Conservation (phyloP, 176 grass and related monocot genomes). For the Lolium multiflorum region DNA sequence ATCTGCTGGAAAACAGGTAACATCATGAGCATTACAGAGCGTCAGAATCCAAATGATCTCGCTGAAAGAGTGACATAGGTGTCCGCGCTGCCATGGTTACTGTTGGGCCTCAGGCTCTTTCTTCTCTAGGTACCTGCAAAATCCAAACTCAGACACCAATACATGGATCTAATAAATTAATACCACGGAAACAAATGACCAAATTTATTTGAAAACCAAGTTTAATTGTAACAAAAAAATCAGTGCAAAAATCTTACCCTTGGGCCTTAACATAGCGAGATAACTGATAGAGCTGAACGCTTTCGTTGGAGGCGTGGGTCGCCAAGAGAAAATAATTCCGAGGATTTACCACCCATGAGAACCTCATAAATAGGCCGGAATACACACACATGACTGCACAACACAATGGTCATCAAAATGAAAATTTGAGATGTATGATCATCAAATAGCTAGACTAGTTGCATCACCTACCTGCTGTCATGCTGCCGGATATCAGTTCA, state of each 20-base stretch:
- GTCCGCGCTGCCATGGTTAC: constrained; percentile 6
- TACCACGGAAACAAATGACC: not conserved
- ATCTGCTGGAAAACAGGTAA: not conserved
- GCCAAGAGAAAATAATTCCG: constrained; percentile 88
- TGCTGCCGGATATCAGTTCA: constrained; percentile 79
- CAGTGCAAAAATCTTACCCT: constrained; percentile 55
- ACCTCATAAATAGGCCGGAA: constrained; percentile 22
- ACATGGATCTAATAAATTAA: not conserved
- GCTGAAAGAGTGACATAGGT: not conserved
- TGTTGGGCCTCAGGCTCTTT: constrained; percentile 60
- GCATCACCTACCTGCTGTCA: constrained; percentile 63
- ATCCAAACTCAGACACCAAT: constrained; percentile 3
- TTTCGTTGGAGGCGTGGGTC: constrained; percentile 72
- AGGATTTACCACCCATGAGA: constrained; percentile 69
- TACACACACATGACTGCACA: constrained; percentile 77
- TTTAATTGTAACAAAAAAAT: not conserved
- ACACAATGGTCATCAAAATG: not conserved
- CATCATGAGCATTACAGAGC: constrained; percentile 3
- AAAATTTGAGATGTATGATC: not conserved
- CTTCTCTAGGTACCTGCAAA: constrained; percentile 71
- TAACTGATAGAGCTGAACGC: constrained; percentile 60
- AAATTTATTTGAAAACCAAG: not conserved
- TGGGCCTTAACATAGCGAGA: constrained; percentile 72
- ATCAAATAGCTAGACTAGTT: not conserved
- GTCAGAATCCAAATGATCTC: not conserved